A percentile compares a stretch with the other conserved stretches of the same genome.
Evolutionary conservation across 768 basidiomycete genomes (phyloP).

Genomic region (Kwoniella bestiolae): DNA sequence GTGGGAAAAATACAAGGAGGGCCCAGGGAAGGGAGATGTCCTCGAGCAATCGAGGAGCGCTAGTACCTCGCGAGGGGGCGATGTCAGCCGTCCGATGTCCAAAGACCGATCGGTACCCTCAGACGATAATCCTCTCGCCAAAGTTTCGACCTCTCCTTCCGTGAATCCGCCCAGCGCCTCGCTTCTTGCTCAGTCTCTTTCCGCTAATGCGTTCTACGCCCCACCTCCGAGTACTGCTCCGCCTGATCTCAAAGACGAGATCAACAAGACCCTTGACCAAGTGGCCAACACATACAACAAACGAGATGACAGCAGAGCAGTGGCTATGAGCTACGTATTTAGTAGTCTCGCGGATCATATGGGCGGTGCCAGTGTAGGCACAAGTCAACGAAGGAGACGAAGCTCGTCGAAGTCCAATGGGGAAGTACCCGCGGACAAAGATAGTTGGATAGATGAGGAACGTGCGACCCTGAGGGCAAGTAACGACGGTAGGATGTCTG

Average conservation of each 20-base stretch:
- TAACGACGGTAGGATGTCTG: slow-evolving; percentile 20
- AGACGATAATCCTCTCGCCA: slow-evolving; percentile 32
- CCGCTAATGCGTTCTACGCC: slow-evolving; percentile 37
- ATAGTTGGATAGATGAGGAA: slow-evolving; percentile 52
- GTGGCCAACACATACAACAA: slow-evolving; percentile 29
- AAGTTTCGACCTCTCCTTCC: slow-evolving; percentile 19
- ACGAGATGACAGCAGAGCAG: slow-evolving; percentile 32
- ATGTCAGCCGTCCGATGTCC: slow-evolving; percentile 13
- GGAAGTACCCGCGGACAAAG: slow-evolving; percentile 29
- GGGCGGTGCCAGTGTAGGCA: not conserved
- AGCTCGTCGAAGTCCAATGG: slow-evolving; percentile 15
- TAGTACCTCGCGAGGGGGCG: slow-evolving; percentile 6
- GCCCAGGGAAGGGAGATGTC: slow-evolving; percentile 24
- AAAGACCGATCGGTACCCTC: slow-evolving; percentile 3
- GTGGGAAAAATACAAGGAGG: slow-evolving; percentile 49
- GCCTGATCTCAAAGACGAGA: slow-evolving; percentile 20
- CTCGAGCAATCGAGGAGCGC: slow-evolving; percentile 13
- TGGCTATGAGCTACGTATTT: slow-evolving; percentile 45
- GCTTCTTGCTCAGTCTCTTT: slow-evolving; percentile 46
- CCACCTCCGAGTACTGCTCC: slow-evolving; percentile 18
- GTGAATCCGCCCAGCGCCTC: slow-evolving; percentile 26
- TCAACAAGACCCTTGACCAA: slow-evolving; percentile 28
- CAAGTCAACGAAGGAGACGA: slow-evolving; percentile 13
- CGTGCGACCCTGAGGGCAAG: slow-evolving; percentile 16
- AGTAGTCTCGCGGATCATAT: slow-evolving; percentile 34